These are phyloP conservation scores for Tardiomyces depauwii DNA, from an alignment of 1,139 yeast species.

Conservation along the genomic window DNA sequence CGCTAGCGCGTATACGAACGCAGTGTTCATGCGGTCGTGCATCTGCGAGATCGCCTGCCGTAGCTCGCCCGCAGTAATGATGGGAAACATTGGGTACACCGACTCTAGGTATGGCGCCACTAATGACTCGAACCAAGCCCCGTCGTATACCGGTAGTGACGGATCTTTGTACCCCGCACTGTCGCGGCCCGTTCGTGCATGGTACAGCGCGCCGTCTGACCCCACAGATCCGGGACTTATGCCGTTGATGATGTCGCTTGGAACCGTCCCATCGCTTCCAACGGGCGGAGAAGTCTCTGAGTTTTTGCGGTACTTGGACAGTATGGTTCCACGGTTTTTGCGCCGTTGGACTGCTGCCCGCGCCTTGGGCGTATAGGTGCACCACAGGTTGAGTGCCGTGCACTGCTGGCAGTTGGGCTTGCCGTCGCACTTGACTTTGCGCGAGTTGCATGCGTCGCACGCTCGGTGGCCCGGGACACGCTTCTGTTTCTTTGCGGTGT, in stretches of 20 bases:
- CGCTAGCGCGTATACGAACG: conserved; percentile 10
- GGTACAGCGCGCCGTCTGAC: too few relatives aligned
- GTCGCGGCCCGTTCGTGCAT: not conserved
- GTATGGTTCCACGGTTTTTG: conserved; percentile 4
- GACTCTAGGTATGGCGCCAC: conserved; percentile 5
- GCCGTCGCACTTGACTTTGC: conserved; percentile 12
- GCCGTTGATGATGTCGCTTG: not conserved
- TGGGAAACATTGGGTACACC: conserved; percentile 12
- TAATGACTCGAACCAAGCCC: conserved; percentile 6
- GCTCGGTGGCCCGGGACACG: conserved; percentile 4
- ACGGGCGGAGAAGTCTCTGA: conserved; percentile 9
- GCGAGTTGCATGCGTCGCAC: conserved; percentile 11
- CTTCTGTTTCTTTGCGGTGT: not conserved
- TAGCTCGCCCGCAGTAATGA: conserved; percentile 8
- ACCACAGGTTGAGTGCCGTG: conserved; percentile 5
- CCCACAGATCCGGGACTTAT: too few relatives aligned
- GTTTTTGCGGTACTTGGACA: conserved; percentile 1
- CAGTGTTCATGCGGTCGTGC: conserved; percentile 4
- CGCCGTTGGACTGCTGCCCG: not conserved
- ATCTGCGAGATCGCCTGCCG: conserved; percentile 4
- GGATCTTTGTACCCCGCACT: not conserved
- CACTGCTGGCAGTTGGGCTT: conserved; percentile 10
- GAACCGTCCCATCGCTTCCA: conserved; percentile 3
- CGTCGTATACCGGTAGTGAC: conserved; percentile 1
- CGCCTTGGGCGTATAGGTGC: conserved; percentile 7